phyloP scores from a whole-genome alignment of 2,329 filamentous ascomycete species.

The Pseudocercospora vitis region DNA sequence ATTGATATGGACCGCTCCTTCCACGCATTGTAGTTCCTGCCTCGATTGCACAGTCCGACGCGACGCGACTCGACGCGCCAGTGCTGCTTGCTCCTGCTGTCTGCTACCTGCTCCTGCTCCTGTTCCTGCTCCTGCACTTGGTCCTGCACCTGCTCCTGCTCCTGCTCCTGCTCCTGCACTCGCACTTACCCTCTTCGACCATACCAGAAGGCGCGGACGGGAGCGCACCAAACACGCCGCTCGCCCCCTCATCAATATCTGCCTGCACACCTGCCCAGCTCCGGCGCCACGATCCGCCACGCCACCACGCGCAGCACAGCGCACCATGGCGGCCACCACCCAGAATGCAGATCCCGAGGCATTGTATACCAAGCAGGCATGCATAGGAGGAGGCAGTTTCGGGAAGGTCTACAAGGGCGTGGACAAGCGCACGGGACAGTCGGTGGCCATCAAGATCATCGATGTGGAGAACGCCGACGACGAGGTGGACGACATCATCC shows the following conservation, averaged over 20 bases:
- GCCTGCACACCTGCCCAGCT: conserved; percentile 3
- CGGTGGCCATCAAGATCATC: conserved; percentile 97
- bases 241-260: not conserved
- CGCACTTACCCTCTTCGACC: too few relatives aligned
- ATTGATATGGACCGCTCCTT: conserved; percentile 4
- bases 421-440: conserved; percentile 87
- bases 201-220: not conserved
- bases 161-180: not conserved
- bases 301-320: too few relatives aligned
- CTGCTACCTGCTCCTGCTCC: not conserved
- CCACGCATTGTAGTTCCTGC: not conserved
- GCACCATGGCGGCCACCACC: conserved; percentile 14
- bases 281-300: too few relatives aligned
- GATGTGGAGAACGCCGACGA: conserved; percentile 99
- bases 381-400: conserved; percentile 90
- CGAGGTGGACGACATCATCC: conserved; percentile 98
- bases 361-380: conserved; percentile 77
- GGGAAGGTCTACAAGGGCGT: conserved; percentile 99
- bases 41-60: not conserved
- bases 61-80: conserved; percentile 1
- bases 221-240: not conserved
- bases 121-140: not conserved
- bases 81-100: not conserved
- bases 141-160: not conserved
- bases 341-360: conserved; percentile 73